These are phyloP conservation scores for Fraxinus americana DNA, from an alignment of 257 asterid species.

Conservation along the genomic window DNA sequence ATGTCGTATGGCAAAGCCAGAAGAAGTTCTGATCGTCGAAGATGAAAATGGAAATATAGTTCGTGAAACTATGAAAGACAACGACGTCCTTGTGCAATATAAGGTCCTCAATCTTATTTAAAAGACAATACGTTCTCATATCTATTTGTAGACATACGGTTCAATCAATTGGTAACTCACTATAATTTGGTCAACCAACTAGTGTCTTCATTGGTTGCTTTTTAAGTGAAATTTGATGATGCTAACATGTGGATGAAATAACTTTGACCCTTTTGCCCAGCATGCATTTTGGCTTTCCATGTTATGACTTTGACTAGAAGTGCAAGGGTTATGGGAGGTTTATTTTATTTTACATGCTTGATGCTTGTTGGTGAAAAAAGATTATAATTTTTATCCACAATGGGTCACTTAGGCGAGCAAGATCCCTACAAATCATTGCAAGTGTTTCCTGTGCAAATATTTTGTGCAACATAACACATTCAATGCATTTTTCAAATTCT, in stretches of 20 bases:
- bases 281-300: not conserved
- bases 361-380: not conserved
- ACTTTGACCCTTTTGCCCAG: not conserved
- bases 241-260: not conserved
- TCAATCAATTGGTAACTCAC: too few species aligned
- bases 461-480: too few species aligned
- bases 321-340: not conserved
- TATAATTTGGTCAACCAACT: not conserved
- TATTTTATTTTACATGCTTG: not conserved
- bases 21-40: constrained; percentile 94
- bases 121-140: too few species aligned
- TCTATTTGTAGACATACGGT: too few species aligned
- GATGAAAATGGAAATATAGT: constrained; percentile 99
- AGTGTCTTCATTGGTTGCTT: not conserved
- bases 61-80: constrained; percentile 98
- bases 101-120: constrained; percentile 54
- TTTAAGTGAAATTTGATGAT: not conserved
- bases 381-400: not conserved
- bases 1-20: constrained; percentile 99
- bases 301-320: too few species aligned
- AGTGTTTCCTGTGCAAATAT: too few species aligned
- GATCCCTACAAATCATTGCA: too few species aligned
- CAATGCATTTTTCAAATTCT: not conserved
- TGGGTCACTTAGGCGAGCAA: not conserved
- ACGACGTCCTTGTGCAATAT: constrained; percentile 95